Conservation (phyloP, 2,329 filamentous ascomycete genomes). For the Aspergillus sojae region DNA sequence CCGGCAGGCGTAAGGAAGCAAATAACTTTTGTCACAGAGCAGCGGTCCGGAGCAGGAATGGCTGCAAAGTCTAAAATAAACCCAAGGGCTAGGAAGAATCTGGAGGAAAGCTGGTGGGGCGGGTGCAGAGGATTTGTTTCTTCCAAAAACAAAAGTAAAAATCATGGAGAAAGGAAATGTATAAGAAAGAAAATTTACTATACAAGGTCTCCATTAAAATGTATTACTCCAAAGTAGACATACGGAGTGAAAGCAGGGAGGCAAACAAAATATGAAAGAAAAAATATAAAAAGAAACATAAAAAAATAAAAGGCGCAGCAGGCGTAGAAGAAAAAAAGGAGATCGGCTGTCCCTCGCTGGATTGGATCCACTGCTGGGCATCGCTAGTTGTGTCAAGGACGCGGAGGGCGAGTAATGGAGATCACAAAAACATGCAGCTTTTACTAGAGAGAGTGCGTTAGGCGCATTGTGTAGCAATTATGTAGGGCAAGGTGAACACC, state of each 20-base stretch:
- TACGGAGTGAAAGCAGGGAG: background rate
- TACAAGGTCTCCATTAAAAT: background rate
- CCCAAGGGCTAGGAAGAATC: constrained; percentile 4
- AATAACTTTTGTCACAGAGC: constrained; percentile 12
- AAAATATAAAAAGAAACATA: no score
- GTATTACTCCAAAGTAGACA: background rate
- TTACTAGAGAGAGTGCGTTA: constrained; percentile 15
- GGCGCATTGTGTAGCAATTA: constrained; percentile 2
- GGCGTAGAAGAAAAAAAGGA: background rate
- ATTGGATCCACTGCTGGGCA: constrained; percentile 22
- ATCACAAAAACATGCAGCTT: constrained; percentile 23
- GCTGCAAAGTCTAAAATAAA: constrained; percentile 14
- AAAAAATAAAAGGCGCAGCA: background rate
- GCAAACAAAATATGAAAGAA: background rate
- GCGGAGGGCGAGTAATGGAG: constrained; percentile 15
- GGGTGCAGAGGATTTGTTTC: background rate
- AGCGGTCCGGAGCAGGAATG: constrained; percentile 18
- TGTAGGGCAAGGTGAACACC: constrained; percentile 9
- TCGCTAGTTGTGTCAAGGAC: constrained; percentile 26
- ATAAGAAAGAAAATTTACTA: background rate
- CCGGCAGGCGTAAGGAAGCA: constrained; percentile 17
- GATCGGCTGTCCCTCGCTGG: constrained; percentile 25
- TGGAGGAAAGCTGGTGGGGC: background rate
- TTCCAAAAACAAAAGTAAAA: background rate
- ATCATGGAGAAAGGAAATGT: constrained; percentile 1